Conservation (phyloP, 306 rosid species). For the Prunus armeniaca region DNA sequence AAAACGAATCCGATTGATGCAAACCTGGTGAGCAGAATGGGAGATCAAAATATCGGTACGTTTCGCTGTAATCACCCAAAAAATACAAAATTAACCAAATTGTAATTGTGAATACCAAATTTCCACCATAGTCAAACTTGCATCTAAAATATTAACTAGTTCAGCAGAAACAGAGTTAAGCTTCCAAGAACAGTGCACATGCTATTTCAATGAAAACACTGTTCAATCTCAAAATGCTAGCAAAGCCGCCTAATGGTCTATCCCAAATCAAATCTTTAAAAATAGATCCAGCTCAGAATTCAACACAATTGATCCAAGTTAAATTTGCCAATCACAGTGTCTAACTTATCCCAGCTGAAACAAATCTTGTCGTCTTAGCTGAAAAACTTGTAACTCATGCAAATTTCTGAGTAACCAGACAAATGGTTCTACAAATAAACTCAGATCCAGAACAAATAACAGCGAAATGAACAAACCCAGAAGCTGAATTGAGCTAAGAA, state of each 20-base stretch:
- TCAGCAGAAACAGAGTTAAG: not conserved
- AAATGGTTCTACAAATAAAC: constrained; percentile 10
- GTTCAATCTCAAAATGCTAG: not conserved
- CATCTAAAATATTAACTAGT: not conserved
- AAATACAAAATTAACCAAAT: not conserved
- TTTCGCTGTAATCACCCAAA: constrained; percentile 38
- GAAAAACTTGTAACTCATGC: not conserved
- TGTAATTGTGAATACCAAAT: not conserved
- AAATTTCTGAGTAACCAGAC: not conserved
- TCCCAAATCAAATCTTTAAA: not conserved
- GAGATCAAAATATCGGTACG: constrained; percentile 72
- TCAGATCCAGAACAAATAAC: constrained; percentile 20
- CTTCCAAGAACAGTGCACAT: not conserved
- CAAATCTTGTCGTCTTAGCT: not conserved
- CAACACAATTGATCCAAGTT: not conserved
- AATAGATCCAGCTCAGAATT: constrained; percentile 18
- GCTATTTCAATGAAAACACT: not conserved
- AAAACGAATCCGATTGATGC: constrained; percentile 9
- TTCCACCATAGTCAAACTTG: not conserved
- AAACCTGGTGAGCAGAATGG: constrained; percentile 77
- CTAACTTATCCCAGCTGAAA: not conserved
- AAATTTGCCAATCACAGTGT: not conserved
- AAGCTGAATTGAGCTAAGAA: not conserved
- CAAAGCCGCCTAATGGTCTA: not conserved
- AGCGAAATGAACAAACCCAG: not conserved